phyloP scores from a whole-genome alignment of 352 stramenopile genomes.

The Phytophthora citricola region DNA sequence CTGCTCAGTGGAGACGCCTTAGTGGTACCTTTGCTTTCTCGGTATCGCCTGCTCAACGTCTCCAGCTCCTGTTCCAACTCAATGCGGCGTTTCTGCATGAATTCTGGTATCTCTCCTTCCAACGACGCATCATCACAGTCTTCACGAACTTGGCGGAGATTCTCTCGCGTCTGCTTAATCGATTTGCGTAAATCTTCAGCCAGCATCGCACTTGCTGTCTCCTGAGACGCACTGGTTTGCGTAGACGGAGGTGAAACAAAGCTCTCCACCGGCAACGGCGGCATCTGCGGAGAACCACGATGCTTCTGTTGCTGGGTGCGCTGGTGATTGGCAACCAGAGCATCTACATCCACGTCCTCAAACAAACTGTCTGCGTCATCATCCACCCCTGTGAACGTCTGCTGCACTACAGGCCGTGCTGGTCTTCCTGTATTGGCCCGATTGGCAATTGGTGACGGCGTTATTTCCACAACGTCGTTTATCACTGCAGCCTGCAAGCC shows the following conservation, averaged over 20 bases:
- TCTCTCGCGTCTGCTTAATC: conserved; percentile 72
- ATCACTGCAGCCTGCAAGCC: conserved; percentile 5
- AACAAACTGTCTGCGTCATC: conserved; percentile 40
- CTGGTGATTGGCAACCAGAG: conserved; percentile 55
- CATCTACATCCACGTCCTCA: conserved; percentile 59
- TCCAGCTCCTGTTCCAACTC: conserved; percentile 72
- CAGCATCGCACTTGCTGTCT: conserved; percentile 21
- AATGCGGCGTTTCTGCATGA: conserved; percentile 50
- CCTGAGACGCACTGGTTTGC: conserved; percentile 26
- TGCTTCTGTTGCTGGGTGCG: conserved; percentile 36
- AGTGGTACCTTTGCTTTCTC: conserved; percentile 52
- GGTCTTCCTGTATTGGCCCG: conserved; percentile 8
- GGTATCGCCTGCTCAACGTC: conserved; percentile 60
- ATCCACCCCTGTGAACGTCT: conserved; percentile 19
- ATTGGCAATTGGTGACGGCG: conserved; percentile 4
- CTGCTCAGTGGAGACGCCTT: conserved; percentile 25
- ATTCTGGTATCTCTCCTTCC: conserved; percentile 71
- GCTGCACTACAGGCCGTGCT: conserved; percentile 13
- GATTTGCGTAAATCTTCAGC: conserved; percentile 43
- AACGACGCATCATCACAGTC: conserved; percentile 86
- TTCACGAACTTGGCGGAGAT: conserved; percentile 73
- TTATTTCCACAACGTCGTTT: conserved; percentile 39
- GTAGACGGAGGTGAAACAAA: conserved; percentile 25
- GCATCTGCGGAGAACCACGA: conserved; percentile 5
- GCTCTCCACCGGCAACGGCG: conserved; percentile 8